Conservation (phyloP, 257 asterid genomes). For the Datura wrightii region DNA sequence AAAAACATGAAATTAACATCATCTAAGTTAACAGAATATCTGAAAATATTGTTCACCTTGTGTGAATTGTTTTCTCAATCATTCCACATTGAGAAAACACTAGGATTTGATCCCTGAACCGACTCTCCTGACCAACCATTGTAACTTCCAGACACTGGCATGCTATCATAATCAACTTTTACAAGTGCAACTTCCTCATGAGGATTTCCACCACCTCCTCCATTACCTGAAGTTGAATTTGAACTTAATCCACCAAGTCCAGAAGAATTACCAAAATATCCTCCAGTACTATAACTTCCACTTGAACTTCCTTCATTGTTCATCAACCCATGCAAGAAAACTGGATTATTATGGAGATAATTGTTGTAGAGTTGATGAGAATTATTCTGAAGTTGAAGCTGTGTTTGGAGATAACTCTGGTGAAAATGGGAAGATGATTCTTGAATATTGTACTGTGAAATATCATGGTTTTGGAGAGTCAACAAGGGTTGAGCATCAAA, state of each 20-base stretch:
- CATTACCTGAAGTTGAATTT: slow-evolving; percentile 43
- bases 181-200: slow-evolving; percentile 59
- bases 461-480: slow-evolving; percentile 62
- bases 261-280: slow-evolving; percentile 49
- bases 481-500: slow-evolving; percentile 56
- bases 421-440: slow-evolving; percentile 42
- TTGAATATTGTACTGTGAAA: slow-evolving; percentile 44
- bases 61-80: slow-evolving; percentile 39
- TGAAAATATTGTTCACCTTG: not conserved
- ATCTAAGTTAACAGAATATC: not conserved
- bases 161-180: slow-evolving; percentile 80
- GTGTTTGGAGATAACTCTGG: slow-evolving; percentile 64
- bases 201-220: slow-evolving; percentile 46
- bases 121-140: slow-evolving; percentile 74
- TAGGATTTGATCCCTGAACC: slow-evolving; percentile 62
- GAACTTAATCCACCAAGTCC: slow-evolving; percentile 50
- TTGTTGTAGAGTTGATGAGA: slow-evolving; percentile 45
- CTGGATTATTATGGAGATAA: slow-evolving; percentile 58
- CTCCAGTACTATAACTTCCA: slow-evolving; percentile 55
- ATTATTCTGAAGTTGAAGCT: slow-evolving; percentile 53
- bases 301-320: slow-evolving; percentile 51
- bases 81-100: slow-evolving; percentile 74
- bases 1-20: not conserved
- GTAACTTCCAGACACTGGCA: slow-evolving; percentile 46
- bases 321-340: slow-evolving; percentile 63